Conservation (phyloP, 2,329 filamentous ascomycete species). For the Furcasterigmium sp. region DNA sequence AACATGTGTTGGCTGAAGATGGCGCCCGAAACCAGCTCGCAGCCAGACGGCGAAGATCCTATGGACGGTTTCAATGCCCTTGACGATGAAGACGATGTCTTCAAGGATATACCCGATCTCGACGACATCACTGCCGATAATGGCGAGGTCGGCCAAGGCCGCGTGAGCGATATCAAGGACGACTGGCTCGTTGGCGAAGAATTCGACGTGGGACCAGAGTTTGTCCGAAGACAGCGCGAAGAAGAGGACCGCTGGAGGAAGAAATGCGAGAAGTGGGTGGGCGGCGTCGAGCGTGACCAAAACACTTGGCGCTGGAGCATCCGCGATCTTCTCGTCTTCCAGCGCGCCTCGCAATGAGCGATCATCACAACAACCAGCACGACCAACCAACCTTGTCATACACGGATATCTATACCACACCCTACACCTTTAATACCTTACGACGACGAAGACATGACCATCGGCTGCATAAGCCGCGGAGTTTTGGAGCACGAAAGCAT, state of each 20-base stretch:
- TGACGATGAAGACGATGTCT: conserved; percentile 88
- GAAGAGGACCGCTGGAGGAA: conserved; percentile 89
- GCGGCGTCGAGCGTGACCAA: conserved; percentile 47
- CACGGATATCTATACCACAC: not conserved
- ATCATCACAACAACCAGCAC: not conserved
- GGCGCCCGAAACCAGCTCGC: conserved; percentile 39
- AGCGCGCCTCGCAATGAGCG: conserved; percentile 11
- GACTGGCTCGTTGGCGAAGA: conserved; percentile 91
- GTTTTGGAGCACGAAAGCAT: not conserved
- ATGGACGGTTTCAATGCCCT: conserved; percentile 63
- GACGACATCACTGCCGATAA: conserved; percentile 59
- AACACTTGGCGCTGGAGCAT: conserved; percentile 75
- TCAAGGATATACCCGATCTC: conserved; percentile 90
- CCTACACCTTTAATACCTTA: conserved; percentile 2
- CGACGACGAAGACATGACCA: not conserved
- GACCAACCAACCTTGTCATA: not conserved
- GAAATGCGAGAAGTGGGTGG: conserved; percentile 83
- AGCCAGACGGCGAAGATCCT: conserved; percentile 47
- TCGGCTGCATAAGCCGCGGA: not conserved
- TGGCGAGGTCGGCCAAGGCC: conserved; percentile 41
- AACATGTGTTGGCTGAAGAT: conserved; percentile 98
- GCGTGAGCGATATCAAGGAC: conserved; percentile 60
- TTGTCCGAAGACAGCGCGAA: conserved; percentile 80
- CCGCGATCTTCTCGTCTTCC: conserved; percentile 49
- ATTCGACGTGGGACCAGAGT: conserved; percentile 95